Base-by-base conservation (phyloP, 225 moss, liverwort and hornwort species). In the Anthoceros angustus region DNA sequence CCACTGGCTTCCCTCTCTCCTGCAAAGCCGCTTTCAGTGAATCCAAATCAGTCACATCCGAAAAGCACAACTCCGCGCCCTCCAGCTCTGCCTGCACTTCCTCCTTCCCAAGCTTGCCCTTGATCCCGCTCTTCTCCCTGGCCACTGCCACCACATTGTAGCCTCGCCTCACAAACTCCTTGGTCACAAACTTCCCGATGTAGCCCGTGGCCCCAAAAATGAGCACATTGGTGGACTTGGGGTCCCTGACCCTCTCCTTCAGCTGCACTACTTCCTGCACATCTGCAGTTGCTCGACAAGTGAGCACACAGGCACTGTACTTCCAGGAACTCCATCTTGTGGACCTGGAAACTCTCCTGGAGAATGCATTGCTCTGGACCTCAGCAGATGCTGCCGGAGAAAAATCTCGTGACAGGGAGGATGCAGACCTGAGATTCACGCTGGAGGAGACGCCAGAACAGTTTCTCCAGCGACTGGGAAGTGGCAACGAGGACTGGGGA, bases 121-220 rank as follows among this genome's bases (percentile, higher is more conserved):
- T 86, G 18, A 95, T 86, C 45, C 94, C 94, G 68, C 94, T 95
- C 76, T 75, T 88, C 77, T 86, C 90, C 49, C 94, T 81, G 39
- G 88, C 84, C 11, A 95, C 79, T 0, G 85, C 88, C 24, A 88
- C 79, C 25, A 95, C 88, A 66, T 88, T 83, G 63, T 90, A 90
- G 20, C 90, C 90, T 72, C 94, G 80, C 74, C 82, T 95, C 80
- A 90, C 80, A 84, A 86, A 74, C 79, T 90, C 90, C 80, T 69
- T 90, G 70, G 88, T 90, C 55, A 95, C 94, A 60, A 74, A 95
- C 73, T 90, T 95, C 62, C 94, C 94, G 2, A 95, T 95, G 70
- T 95, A 95, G 42, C 94, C 94, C 2, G 94, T 95, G 25, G 94
- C 86, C 25, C 94, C 94, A 15, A 90, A 86, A 12, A 82, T 71